Conservation (phyloP, 306 rosid genomes). For the Biancaea sappan region DNA sequence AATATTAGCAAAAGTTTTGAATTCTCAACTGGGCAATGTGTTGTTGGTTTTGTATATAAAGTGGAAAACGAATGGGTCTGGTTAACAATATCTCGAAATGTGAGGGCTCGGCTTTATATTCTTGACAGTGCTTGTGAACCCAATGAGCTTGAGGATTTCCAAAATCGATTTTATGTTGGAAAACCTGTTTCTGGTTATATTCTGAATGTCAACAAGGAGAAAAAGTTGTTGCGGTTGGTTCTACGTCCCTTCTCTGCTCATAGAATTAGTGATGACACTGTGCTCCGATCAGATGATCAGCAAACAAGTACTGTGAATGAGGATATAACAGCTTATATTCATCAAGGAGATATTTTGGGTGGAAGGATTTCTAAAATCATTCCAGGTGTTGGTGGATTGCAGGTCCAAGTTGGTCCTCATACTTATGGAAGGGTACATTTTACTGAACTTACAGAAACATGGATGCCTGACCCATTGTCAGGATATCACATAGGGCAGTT, state of each 20-base stretch:
- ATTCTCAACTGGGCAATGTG: slow-evolving; percentile 62
- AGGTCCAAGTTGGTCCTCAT: slow-evolving; percentile 75
- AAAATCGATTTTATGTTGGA: slow-evolving; percentile 68
- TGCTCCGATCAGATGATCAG: slow-evolving; percentile 37
- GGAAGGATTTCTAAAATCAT: slow-evolving; percentile 76
- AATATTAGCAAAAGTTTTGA: slow-evolving; percentile 38
- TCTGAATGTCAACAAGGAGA: slow-evolving; percentile 58
- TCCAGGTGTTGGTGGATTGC: slow-evolving; percentile 86
- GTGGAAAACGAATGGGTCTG: slow-evolving; percentile 85
- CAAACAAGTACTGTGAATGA: slow-evolving; percentile 33
- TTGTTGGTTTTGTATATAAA: slow-evolving; percentile 76
- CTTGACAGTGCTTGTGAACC: slow-evolving; percentile 85
- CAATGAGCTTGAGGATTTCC: slow-evolving; percentile 66
- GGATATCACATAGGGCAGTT: slow-evolving; percentile 85
- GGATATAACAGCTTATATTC: slow-evolving; percentile 49
- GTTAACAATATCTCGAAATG: slow-evolving; percentile 69
- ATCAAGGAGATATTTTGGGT: slow-evolving; percentile 68
- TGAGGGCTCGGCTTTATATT: slow-evolving; percentile 72
- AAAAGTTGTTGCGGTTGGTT: slow-evolving; percentile 68
- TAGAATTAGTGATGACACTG: slow-evolving; percentile 31
- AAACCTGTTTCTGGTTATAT: slow-evolving; percentile 63
- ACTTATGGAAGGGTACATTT: slow-evolving; percentile 80
- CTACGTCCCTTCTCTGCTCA: slow-evolving; percentile 37
- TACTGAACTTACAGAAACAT: slow-evolving; percentile 67
- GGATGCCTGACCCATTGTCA: slow-evolving; percentile 75